phyloP scores from a whole-genome alignment of 345 rosid genomes.

The Arabidopsis suecica region DNA sequence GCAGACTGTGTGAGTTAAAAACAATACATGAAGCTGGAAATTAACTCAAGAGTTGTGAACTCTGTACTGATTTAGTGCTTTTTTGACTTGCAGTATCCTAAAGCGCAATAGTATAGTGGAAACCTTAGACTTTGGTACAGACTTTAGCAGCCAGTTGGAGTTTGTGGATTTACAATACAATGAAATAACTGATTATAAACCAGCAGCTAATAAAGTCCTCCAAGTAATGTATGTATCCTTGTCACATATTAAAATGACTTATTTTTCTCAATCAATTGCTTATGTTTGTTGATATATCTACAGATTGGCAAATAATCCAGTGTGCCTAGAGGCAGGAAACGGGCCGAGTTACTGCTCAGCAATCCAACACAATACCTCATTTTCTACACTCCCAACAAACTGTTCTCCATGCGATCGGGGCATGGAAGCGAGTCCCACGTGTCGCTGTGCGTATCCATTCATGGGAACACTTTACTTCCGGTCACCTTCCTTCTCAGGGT shows the following conservation, averaged over 20 bases:
- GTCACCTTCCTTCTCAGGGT: constrained; percentile 70
- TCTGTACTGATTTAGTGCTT: not conserved
- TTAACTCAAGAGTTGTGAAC: not conserved
- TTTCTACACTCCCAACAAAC: constrained; percentile 50
- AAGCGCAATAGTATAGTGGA: constrained; percentile 58
- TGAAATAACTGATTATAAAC: constrained; percentile 42
- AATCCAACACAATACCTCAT: constrained; percentile 38
- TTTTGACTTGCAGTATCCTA: constrained; percentile 49
- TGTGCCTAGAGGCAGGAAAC: constrained; percentile 56
- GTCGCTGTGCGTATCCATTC: constrained; percentile 70
- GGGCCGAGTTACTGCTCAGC: constrained; percentile 50
- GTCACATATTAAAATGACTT: not conserved
- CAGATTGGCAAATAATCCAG: constrained; percentile 75
- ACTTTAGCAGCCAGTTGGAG: constrained; percentile 52
- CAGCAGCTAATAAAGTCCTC: constrained; percentile 15
- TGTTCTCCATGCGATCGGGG: constrained; percentile 52
- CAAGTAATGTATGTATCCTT: constrained; percentile 57
- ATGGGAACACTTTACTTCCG: constrained; percentile 67
- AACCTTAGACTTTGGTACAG: constrained; percentile 59
- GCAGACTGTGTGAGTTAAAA: constrained; percentile 71
- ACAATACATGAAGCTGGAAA: not conserved
- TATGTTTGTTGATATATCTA: constrained; percentile 26
- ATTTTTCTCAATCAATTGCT: not conserved
- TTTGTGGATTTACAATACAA: constrained; percentile 64
- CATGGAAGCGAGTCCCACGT: constrained; percentile 61